A percentile compares a stretch with the other conserved stretches of the same genome.
Evolutionary conservation across 441 rosid genomes (phyloP).

Genomic region (Adansonia madagascariensis): DNA sequence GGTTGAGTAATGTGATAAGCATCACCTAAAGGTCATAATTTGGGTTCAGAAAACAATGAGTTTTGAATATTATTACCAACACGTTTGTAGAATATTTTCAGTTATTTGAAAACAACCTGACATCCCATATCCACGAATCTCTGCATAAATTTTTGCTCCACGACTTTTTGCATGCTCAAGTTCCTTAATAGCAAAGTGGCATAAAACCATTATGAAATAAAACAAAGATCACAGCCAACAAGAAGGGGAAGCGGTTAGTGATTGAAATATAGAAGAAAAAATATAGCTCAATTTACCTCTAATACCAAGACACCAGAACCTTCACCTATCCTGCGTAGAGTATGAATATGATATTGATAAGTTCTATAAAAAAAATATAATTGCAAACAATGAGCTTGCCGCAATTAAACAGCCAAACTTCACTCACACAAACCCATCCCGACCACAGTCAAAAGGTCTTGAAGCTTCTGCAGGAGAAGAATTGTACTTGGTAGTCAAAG

Average conservation of each 20-base stretch:
- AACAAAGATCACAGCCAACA: not conserved
- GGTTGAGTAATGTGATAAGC: slow-evolving; percentile 96
- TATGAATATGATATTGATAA: not conserved
- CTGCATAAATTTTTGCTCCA: slow-evolving; percentile 87
- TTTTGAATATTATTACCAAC: not conserved
- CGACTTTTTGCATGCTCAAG: slow-evolving; percentile 87
- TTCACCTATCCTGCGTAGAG: too few relatives aligned
- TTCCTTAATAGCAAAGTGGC: slow-evolving; percentile 48
- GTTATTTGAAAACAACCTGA: slow-evolving; percentile 58
- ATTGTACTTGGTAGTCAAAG: slow-evolving; percentile 80
- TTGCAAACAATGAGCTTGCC: slow-evolving; percentile 12
- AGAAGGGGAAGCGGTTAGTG: too few relatives aligned
- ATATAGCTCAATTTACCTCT: too few relatives aligned
- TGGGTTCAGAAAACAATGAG: slow-evolving; percentile 19
- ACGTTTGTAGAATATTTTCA: not conserved
- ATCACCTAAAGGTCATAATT: slow-evolving; percentile 61
- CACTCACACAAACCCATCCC: slow-evolving; percentile 98
- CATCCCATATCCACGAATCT: slow-evolving; percentile 94
- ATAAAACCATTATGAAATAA: slow-evolving; percentile 12
- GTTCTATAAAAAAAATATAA: slow-evolving; percentile 15
- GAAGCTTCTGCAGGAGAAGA: slow-evolving; percentile 85
- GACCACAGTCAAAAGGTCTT: slow-evolving; percentile 86
- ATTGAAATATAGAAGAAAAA: too few relatives aligned
- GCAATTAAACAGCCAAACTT: slow-evolving; percentile 10
- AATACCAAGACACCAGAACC: too few relatives aligned